A percentile compares a stretch with the other conserved stretches of the same genome.
These are phyloP conservation scores for Camelina hispida DNA, from an alignment of 345 rosid species.

Conservation along the genomic window DNA sequence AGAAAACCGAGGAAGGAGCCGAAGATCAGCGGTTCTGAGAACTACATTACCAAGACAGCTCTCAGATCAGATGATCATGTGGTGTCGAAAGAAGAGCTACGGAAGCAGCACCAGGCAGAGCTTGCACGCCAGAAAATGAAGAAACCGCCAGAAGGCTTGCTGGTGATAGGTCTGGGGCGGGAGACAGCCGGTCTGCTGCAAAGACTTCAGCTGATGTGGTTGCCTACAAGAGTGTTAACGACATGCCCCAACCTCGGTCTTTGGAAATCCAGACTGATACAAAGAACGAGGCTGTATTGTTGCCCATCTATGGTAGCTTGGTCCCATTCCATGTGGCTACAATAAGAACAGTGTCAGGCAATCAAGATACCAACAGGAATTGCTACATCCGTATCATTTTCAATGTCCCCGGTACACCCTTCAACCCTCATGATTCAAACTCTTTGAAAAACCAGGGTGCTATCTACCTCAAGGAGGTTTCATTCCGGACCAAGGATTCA, in stretches of 20 bases:
- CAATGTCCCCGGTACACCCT: slow-evolving; percentile 86
- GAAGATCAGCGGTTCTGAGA: slow-evolving; percentile 51
- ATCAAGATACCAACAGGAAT: slow-evolving; percentile 80
- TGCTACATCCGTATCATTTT: slow-evolving; percentile 88
- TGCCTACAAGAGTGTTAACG: slow-evolving; percentile 88
- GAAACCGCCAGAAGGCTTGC: slow-evolving; percentile 97
- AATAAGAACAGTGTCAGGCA: slow-evolving; percentile 85
- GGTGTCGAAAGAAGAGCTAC: slow-evolving; percentile 87
- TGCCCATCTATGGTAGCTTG: slow-evolving; percentile 89
- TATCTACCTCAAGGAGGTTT: slow-evolving; percentile 82
- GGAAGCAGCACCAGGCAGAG: slow-evolving; percentile 99
- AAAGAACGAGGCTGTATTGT: slow-evolving; percentile 82
- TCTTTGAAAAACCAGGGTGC: slow-evolving; percentile 70
- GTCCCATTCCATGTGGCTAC: slow-evolving; percentile 94
- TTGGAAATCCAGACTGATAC: slow-evolving; percentile 86
- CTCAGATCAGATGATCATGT: slow-evolving; percentile 91
- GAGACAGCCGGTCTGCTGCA: slow-evolving; percentile 62
- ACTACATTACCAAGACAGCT: slow-evolving; percentile 65
- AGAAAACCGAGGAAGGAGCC: slow-evolving; percentile 48
- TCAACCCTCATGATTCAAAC: slow-evolving; percentile 77
- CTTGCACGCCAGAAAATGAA: slow-evolving; percentile 98
- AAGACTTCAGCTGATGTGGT: slow-evolving; percentile 71
- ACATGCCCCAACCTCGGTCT: slow-evolving; percentile 74
- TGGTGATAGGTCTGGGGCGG: slow-evolving; percentile 65
- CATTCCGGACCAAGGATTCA: slow-evolving; percentile 90